Conservation (phyloP, 306 rosid species). For the Cyamopsis tetragonoloba region DNA sequence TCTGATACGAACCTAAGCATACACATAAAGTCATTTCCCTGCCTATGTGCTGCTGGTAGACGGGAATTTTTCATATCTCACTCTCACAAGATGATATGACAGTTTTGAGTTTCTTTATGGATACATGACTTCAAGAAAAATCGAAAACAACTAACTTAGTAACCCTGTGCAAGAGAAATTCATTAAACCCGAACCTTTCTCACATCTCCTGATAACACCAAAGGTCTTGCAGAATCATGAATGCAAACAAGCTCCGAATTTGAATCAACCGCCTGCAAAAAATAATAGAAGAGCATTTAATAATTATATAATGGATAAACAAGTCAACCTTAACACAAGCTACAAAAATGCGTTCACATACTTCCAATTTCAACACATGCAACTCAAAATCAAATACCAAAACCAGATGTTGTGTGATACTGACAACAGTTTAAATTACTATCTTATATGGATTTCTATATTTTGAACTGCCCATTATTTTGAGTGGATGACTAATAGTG, state of each 20-base stretch:
- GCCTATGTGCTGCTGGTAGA: background rate
- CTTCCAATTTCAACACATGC: background rate
- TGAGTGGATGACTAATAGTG: background rate
- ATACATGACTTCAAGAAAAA: background rate
- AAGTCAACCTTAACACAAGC: background rate
- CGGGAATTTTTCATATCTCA: background rate
- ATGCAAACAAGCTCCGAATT: constrained; percentile 83
- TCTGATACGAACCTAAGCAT: background rate
- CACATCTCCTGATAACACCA: constrained; percentile 54
- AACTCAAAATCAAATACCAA: background rate
- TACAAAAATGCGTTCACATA: background rate
- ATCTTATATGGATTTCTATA: background rate
- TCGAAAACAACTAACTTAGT: constrained; percentile 12
- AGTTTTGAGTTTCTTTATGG: background rate
- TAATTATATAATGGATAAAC: background rate
- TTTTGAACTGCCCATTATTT: background rate
- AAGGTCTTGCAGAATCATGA: constrained; percentile 98
- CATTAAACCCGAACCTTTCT: constrained; percentile 49
- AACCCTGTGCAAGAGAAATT: constrained; percentile 9
- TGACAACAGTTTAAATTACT: background rate
- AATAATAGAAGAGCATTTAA: constrained; percentile 11
- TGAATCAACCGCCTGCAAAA: constrained; percentile 67
- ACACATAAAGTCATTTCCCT: background rate
- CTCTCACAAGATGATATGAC: constrained; percentile 12
- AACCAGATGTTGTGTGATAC: background rate